Conservation (phyloP, 768 basidiomycete species). For the Amanita phalloides region DNA sequence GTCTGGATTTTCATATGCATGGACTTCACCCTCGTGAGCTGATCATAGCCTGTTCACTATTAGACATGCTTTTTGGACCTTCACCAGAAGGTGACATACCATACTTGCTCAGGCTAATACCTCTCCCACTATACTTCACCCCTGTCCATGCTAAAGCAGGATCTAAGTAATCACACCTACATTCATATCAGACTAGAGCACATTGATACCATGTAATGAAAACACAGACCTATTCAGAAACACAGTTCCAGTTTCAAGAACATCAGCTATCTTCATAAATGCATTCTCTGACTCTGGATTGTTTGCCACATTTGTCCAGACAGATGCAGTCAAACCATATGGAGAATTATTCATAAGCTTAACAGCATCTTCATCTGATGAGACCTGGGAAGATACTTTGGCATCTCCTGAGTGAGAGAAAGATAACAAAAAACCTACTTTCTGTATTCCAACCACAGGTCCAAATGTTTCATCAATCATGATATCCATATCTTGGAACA, state of each 20-base stretch:
- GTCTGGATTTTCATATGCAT: slow-evolving; percentile 57
- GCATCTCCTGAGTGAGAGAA: not conserved
- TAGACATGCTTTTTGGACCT: not conserved
- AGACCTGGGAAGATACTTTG: slow-evolving; percentile 34
- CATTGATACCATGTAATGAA: not conserved
- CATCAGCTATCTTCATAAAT: slow-evolving; percentile 59
- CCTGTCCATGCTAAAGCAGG: slow-evolving; percentile 94
- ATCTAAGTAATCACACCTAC: slow-evolving; percentile 80
- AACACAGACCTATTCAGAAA: slow-evolving; percentile 69
- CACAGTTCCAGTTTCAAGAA: slow-evolving; percentile 84
- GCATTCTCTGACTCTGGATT: slow-evolving; percentile 52
- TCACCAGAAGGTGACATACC: slow-evolving; percentile 34
- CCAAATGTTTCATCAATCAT: slow-evolving; percentile 83
- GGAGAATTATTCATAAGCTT: slow-evolving; percentile 92
- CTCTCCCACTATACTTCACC: slow-evolving; percentile 87
- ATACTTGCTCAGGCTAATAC: slow-evolving; percentile 82
- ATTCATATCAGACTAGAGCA: not conserved
- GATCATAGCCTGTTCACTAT: slow-evolving; percentile 60
- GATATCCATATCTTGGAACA: slow-evolving; percentile 1
- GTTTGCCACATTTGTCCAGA: slow-evolving; percentile 76
- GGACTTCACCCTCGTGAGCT: slow-evolving; percentile 70
- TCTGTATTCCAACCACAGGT: slow-evolving; percentile 87
- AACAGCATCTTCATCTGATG: slow-evolving; percentile 81
- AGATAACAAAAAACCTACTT: slow-evolving; percentile 33
- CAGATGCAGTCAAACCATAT: slow-evolving; percentile 88